Base-by-base conservation (phyloP, 176 grass and related monocot genomes). In the Raddia guianensis region DNA sequence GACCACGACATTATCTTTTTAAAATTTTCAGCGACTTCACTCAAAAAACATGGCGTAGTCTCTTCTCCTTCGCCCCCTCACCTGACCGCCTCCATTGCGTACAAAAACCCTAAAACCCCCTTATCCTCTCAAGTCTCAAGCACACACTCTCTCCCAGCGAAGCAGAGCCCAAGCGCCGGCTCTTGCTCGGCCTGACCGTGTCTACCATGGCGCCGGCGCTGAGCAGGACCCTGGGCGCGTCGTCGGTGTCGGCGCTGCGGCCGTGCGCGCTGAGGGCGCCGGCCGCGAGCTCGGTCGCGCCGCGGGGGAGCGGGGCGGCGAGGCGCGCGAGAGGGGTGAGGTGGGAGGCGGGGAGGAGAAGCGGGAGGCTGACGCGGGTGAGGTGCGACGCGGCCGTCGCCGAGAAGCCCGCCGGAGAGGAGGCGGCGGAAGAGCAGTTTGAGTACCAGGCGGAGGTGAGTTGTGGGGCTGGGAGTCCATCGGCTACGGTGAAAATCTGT, bases 391-490 rank as follows among this genome's bases (percentile, higher is more conserved):
- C 91, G 2, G 86, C 88, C 16, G 91, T 97, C 44, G 88, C 88
- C 7, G 91, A 97, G 77, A 91, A 93, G 85, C n/a, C 70, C 63
- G 9, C 70, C n/a, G 80, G 7, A 15, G 90, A 93, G 18, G 94
- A 89, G 65, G 47, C 74, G 15, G 78, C 86, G 6, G 86, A 19
- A 37, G 94, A 97, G 88, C 78, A 87, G 47, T 93, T 91, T 33
- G 94, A 91, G 84, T 97, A 93, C 88, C 94, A 97, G 85, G 94
- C 91, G n/a, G 91, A 97, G 88, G 91, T 93, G 55, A 55, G 74
- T 19, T 46, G 6, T 33, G 15, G 60, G 18, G 6, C 49, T 63
- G 0, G 33, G 37, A 47, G 12, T 37, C 48, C 60, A 46, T 19
- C 12, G 49, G 11, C n/a, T 56, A 7, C 72, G 11, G n/a, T 49